Conservation (phyloP, 768 basidiomycete species). For the Tremella fuciformis region DNA sequence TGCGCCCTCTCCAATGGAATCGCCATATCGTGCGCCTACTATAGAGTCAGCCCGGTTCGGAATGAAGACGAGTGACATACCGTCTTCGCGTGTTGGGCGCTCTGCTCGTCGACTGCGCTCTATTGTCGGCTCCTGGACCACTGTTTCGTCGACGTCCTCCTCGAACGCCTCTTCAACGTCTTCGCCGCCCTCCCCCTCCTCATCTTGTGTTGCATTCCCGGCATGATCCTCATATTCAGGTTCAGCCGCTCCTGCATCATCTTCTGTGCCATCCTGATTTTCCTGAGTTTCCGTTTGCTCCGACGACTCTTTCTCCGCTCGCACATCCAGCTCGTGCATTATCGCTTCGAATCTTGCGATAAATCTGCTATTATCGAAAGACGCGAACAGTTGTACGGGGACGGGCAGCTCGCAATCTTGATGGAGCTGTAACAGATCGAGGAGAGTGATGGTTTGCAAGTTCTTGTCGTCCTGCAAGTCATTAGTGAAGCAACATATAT, state of each 20-base stretch:
- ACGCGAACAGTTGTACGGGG: conserved; percentile 25
- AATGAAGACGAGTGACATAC: too few relatives aligned
- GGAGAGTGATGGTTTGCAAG: conserved; percentile 42
- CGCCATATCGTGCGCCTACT: too few relatives aligned
- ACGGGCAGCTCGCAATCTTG: conserved; percentile 25
- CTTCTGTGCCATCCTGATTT: not conserved
- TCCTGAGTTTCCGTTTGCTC: conserved; percentile 13
- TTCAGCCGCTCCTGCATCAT: conserved; percentile 4
- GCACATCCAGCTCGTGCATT: conserved; percentile 18
- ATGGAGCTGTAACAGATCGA: conserved; percentile 53
- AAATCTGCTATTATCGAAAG: conserved; percentile 31
- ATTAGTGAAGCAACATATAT: conserved; percentile 6
- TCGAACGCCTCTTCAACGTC: conserved; percentile 11
- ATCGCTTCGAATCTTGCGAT: conserved; percentile 28
- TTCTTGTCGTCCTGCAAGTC: conserved; percentile 36
- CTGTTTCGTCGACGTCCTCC: not conserved
- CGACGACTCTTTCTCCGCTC: not conserved
- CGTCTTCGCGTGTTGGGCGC: too few relatives aligned
- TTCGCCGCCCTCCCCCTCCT: not conserved
- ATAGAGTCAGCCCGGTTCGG: too few relatives aligned
- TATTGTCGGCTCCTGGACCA: too few relatives aligned
- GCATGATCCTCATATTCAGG: conserved; percentile 11
- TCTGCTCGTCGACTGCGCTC: too few relatives aligned
- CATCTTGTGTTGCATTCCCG: not conserved
- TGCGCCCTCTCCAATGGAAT: too few relatives aligned